Conservation (phyloP, 768 basidiomycete genomes). For the Clavaria fumosa region DNA sequence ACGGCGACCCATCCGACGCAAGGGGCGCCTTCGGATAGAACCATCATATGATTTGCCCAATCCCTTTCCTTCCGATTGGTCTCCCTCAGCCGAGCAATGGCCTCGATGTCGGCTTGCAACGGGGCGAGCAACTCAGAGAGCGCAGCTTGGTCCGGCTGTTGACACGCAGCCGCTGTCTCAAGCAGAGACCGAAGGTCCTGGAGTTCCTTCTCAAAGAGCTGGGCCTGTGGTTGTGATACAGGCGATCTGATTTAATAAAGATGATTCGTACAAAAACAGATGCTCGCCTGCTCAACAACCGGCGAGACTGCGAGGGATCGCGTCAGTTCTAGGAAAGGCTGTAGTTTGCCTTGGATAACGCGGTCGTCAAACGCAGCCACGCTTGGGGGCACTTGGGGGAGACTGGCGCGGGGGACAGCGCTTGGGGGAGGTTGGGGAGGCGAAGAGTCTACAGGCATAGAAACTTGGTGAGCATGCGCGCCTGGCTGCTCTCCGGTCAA, state of each 20-base stretch:
- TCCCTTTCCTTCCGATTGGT: constrained; percentile 64
- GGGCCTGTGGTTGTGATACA: constrained; percentile 31
- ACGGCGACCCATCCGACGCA: constrained; percentile 78
- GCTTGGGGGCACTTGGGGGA: constrained; percentile 33
- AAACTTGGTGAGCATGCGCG: background rate
- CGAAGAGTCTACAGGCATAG: constrained; percentile 10
- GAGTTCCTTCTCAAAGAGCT: constrained; percentile 52
- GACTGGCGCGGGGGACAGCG: constrained; percentile 21
- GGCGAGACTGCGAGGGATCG: constrained; percentile 49
- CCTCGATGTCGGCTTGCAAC: constrained; percentile 56
- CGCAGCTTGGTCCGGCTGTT: constrained; percentile 54
- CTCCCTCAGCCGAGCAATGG: constrained; percentile 71
- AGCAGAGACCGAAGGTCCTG: constrained; percentile 54
- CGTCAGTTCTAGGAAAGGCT: constrained; percentile 60
- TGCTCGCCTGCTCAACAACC: constrained; percentile 64
- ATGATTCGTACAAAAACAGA: constrained; percentile 3
- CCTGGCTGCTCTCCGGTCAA: too few species aligned
- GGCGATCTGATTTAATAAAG: background rate
- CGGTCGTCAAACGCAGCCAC: constrained; percentile 61
- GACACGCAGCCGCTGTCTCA: constrained; percentile 51
- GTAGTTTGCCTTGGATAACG: constrained; percentile 59
- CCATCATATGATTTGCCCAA: constrained; percentile 68
- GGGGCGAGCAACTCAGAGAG: constrained; percentile 48
- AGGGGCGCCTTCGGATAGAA: constrained; percentile 69
- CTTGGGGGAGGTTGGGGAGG: constrained; percentile 24